These are phyloP conservation scores for Lentinus tigrinus DNA, from an alignment of 768 basidiomycete species.

Conservation along the genomic window DNA sequence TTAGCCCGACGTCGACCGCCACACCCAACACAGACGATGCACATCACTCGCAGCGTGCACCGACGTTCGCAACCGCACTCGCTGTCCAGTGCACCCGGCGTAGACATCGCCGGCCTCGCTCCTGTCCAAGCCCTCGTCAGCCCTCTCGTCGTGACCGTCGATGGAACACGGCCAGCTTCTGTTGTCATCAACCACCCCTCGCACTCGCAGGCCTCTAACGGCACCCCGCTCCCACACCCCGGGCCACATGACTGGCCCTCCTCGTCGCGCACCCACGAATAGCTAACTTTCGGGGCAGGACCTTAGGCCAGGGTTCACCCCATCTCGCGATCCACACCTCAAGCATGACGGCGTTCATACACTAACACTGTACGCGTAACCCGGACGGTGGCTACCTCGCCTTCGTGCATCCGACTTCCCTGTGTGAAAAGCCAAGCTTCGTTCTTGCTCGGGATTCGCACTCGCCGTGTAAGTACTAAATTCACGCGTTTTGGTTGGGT, in stretches of 20 bases:
- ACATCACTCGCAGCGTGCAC: neutral
- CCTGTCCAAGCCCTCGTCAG: neutral
- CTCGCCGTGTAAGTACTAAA: too few relatives aligned
- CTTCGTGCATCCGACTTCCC: too few relatives aligned
- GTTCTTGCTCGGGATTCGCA: too few relatives aligned
- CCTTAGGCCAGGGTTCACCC: neutral
- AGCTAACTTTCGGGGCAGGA: neutral
- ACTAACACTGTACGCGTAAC: too few relatives aligned
- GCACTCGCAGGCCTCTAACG: neutral
- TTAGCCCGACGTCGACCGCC: neutral
- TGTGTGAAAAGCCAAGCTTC: too few relatives aligned
- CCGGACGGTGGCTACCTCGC: too few relatives aligned
- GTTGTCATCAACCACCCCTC: conserved; percentile 1
- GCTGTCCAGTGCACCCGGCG: too few relatives aligned
- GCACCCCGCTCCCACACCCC: conserved; percentile 11
- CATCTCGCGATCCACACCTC: too few relatives aligned
- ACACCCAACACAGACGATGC: too few relatives aligned
- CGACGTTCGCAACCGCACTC: neutral
- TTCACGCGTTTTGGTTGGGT: too few relatives aligned
- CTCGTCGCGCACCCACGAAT: neutral
- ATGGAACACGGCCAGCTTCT: neutral
- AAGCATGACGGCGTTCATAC: too few relatives aligned
- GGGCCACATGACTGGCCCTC: conserved; percentile 6
- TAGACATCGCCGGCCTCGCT: neutral
- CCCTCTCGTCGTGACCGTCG: neutral